Evolutionary conservation across 2,329 filamentous ascomycete species (phyloP).

Genomic region (Aspergillus fumigatiaffinis): DNA sequence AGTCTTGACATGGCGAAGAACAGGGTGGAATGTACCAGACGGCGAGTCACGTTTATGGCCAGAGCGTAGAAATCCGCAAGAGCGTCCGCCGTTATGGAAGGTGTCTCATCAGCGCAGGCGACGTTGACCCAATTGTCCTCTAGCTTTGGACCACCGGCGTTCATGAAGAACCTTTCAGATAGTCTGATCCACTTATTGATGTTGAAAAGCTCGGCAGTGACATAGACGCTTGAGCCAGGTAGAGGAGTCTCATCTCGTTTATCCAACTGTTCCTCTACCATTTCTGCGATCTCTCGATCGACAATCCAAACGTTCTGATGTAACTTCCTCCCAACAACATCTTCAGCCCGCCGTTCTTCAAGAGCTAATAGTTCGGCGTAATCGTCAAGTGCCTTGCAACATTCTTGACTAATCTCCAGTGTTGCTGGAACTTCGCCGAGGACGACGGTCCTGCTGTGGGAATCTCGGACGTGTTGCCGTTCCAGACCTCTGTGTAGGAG

Average conservation of each 20-base stretch:
- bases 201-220: constrained; percentile 56
- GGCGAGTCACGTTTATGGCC: constrained; percentile 62
- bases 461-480: constrained; percentile 35
- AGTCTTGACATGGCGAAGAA: constrained; percentile 69
- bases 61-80: constrained; percentile 73
- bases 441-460: constrained; percentile 37
- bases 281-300: constrained; percentile 31
- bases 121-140: constrained; percentile 66
- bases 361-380: constrained; percentile 63
- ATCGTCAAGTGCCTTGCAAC: constrained; percentile 62
- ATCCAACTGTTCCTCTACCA: constrained; percentile 26
- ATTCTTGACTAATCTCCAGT: constrained; percentile 64
- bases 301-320: constrained; percentile 68
- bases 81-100: constrained; percentile 69
- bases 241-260: constrained; percentile 24
- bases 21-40: constrained; percentile 65
- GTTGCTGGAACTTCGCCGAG: constrained; percentile 66
- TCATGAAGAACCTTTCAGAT: constrained; percentile 72
- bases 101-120: constrained; percentile 51
- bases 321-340: constrained; percentile 54
- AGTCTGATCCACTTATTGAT: constrained; percentile 60
- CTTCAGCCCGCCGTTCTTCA: constrained; percentile 62
- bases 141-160: constrained; percentile 50
- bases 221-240: constrained; percentile 32
- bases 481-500: constrained; percentile 55